phyloP scores from a whole-genome alignment of 1,284 basidiomycete genomes.

The Ceratobasidium sp. region DNA sequence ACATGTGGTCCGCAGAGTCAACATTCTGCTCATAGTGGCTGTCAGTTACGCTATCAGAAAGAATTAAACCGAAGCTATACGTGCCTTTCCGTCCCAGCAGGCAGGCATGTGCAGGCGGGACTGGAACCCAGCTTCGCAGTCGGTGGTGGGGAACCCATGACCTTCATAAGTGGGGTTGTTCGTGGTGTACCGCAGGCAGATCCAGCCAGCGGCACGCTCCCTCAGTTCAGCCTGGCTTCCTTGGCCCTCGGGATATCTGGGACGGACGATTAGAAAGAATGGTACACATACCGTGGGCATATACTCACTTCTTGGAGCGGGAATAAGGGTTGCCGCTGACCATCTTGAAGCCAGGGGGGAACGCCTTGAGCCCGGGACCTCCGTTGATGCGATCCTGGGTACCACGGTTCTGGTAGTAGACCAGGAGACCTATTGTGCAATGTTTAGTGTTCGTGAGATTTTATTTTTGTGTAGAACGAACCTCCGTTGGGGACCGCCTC shows the following conservation, averaged over 20 bases:
- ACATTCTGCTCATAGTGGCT: neutral
- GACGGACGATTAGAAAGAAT: too few relatives aligned
- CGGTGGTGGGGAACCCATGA: constrained; percentile 59
- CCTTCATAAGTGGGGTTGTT: constrained; percentile 53
- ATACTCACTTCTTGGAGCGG: constrained; percentile 34
- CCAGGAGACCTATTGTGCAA: neutral
- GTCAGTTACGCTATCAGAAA: too few relatives aligned
- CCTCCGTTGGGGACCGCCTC: constrained; percentile 52
- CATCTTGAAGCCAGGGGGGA: constrained; percentile 60
- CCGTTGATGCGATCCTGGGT: constrained; percentile 8
- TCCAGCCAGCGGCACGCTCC: constrained; percentile 60
- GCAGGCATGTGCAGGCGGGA: constrained; percentile 56
- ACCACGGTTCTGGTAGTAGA: constrained; percentile 46
- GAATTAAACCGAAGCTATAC: constrained; percentile 13
- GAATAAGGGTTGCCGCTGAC: constrained; percentile 58
- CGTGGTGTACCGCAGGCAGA: constrained; percentile 59
- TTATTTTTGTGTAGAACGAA: neutral
- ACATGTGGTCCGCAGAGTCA: constrained; percentile 54
- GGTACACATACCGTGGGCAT: too few relatives aligned
- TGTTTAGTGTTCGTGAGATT: neutral
- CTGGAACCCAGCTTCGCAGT: constrained; percentile 61
- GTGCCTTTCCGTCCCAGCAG: constrained; percentile 65
- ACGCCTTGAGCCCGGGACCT: constrained; percentile 55
- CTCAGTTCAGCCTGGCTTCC: constrained; percentile 53
- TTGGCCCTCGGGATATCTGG: constrained; percentile 4